Base-by-base conservation (phyloP, 257 asterid species). In the Echites panduratus region DNA sequence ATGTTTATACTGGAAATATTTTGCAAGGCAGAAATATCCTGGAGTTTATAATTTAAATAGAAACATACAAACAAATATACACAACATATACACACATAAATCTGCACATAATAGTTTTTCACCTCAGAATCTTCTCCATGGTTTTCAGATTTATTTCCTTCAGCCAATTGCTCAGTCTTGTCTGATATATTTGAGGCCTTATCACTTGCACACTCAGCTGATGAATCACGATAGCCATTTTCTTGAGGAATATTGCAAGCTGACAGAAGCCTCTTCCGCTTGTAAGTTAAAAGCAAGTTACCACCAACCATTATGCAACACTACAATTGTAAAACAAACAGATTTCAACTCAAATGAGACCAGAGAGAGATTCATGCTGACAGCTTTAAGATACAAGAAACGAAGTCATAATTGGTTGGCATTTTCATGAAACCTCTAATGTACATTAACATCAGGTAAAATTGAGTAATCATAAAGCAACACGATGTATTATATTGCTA, bases 281-380 rank as follows among this genome's bases (percentile, higher is more conserved):
- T 88, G 85, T 90, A 90, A 27, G 97, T 90, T 74, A 90, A 53
- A 77, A 88, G 76, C 74, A 82, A 79, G 71, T 84, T 83, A 68
- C 82, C 78, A 35, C 81, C 86, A 89, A 84, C 81, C 83, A 77
- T 84, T 72, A 41, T 44, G 76, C 66, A 71, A 53, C 73, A 77
- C 80, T 77, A 32, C 69, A 71, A 9, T n/a, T 4, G 41, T 41
- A 24, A 77, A 50, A 38, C 52, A 44, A 53, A 41, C 19, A 38
- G 7, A 19, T 72, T 67, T 54, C 17, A 57, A 9, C n/a, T 35
- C 9, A 67, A 50, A 35, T n/a, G 66, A 45, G 48, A 14, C 6
- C 68, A 67, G 63, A 68, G 13, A 71, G 68, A 20, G 29, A 65
- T 7, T 65, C 70, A 35, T 9, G 0, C 17, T 5, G 14, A 43